Base-by-base conservation (phyloP, 1,284 basidiomycete genomes). In the Tilletia caries region DNA sequence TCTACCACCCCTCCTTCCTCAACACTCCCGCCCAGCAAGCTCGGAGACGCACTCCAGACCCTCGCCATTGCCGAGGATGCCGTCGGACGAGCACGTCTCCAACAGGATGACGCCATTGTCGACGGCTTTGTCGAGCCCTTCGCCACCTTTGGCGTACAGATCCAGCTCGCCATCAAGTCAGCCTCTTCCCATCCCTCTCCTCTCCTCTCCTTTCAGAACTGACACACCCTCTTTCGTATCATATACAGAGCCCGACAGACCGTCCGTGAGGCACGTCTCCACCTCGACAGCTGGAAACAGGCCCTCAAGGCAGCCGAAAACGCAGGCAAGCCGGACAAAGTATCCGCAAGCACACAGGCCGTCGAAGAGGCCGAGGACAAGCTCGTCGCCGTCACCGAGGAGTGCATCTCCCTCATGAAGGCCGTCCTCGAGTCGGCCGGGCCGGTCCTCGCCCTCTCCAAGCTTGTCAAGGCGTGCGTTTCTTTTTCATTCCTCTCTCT, bases 391-490 rank as follows among this genome's bases (percentile, higher is more conserved):
- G 94, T 93, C 86, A 98, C 95, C 27, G 95, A 98, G 85, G 92
- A 95, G 46, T 95, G 95, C 0, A 98, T 98, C 82, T 93, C 92
- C 15, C 88, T 96, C 70, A 98, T 98, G 95, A 96, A 98, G 87
- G 91, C 92, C 50, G 95, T 98, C 15, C 88, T 98, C 54, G 95
- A 98, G 81, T 96, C 97, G 85, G 95, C 95, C 62, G 95, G 98
- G 85, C 93, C 95, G 0, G 86, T 98, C 82, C 93, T 92, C 88
- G 92, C 94, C 85, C 85, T 98, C 66, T 93, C 93, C 73, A 91
- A 92, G 80, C 89, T 98, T 68, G 88, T 90, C 82, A 96, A 96
- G 85, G 92, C 96, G 62, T 91, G 90, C 84, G 89, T 88, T 73
- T 20, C 52, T 32, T 66, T 32, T 18, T 25, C 12, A 12, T 23